These are phyloP conservation scores for Phytophthora brassicae DNA, from an alignment of 352 stramenopile species.

Conservation along the genomic window DNA sequence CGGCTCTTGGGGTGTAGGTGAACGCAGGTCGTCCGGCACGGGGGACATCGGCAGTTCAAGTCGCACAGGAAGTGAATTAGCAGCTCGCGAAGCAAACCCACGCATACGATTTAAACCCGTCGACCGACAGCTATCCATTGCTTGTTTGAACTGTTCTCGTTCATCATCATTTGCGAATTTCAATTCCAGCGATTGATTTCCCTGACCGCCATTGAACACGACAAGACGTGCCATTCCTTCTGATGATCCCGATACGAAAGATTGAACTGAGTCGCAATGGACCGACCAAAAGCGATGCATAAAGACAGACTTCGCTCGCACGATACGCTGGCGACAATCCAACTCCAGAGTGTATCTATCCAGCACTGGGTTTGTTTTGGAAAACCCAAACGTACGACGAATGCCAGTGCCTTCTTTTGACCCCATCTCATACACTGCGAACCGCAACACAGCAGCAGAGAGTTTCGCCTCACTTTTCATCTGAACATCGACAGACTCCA, in stretches of 20 bases:
- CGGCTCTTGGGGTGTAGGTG: constrained; percentile 19
- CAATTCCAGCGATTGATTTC: constrained; percentile 60
- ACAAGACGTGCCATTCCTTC: constrained; percentile 50
- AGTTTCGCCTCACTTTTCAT: constrained; percentile 42
- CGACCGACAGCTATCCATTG: constrained; percentile 55
- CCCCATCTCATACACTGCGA: constrained; percentile 75
- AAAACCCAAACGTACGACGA: constrained; percentile 64
- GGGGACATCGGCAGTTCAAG: constrained; percentile 26
- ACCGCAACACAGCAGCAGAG: constrained; percentile 66
- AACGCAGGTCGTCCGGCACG: constrained; percentile 25
- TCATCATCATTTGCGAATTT: constrained; percentile 78
- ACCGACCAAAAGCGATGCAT: constrained; percentile 85
- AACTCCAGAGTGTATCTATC: constrained; percentile 83
- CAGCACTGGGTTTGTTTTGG: constrained; percentile 66
- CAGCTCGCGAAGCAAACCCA: constrained; percentile 25
- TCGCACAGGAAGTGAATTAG: constrained; percentile 24
- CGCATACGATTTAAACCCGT: constrained; percentile 47
- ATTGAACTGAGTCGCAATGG: constrained; percentile 66
- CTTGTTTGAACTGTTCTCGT: constrained; percentile 60
- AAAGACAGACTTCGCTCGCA: constrained; percentile 81
- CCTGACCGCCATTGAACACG: constrained; percentile 56
- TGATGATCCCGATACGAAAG: constrained; percentile 40
- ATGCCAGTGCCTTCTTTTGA: constrained; percentile 58
- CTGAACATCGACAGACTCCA: constrained; percentile 29
- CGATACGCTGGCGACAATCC: constrained; percentile 66